phyloP scores from a whole-genome alignment of 1,284 basidiomycete species.

The Heterobasidion annosum region DNA sequence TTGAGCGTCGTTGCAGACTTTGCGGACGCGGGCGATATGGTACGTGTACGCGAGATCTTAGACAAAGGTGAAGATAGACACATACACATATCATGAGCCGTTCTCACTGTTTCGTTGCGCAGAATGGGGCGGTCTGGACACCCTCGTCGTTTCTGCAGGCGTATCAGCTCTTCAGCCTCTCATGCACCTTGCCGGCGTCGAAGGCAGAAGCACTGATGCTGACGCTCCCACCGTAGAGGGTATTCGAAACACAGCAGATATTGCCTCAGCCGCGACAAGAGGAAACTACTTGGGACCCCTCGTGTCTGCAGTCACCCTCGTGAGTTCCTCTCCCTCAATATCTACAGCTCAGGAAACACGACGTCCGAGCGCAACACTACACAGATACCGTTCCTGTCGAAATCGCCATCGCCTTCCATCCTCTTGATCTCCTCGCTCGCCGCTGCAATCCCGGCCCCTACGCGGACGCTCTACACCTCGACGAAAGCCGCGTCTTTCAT shows the following conservation, averaged over 20 bases:
- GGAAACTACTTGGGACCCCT: conserved; percentile 63
- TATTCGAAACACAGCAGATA: conserved; percentile 41
- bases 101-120: neutral
- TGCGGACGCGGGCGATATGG: conserved; percentile 58
- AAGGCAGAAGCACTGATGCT: conserved; percentile 23
- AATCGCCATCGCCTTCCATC: conserved; percentile 67
- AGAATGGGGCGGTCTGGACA: conserved; percentile 84
- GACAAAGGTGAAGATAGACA: conserved; percentile 38
- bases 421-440: conserved; percentile 78
- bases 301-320: conserved; percentile 57
- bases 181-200: conserved; percentile 62
- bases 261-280: conserved; percentile 41
- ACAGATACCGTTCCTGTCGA: conserved; percentile 72
- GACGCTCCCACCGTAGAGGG: conserved; percentile 35
- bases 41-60: conserved; percentile 47
- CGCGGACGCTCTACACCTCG: conserved; percentile 77
- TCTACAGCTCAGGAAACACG: too few species aligned
- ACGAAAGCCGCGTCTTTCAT: conserved; percentile 78
- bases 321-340: conserved; percentile 25
- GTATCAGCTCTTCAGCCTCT: conserved; percentile 79
- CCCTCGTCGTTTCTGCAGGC: conserved; percentile 78
- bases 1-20: conserved; percentile 56
- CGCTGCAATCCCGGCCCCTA: conserved; percentile 78
- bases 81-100: neutral
- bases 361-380: neutral